Base-by-base conservation (phyloP, 1,139 yeast species). In the Debaryomycetaceae sp. region DNA sequence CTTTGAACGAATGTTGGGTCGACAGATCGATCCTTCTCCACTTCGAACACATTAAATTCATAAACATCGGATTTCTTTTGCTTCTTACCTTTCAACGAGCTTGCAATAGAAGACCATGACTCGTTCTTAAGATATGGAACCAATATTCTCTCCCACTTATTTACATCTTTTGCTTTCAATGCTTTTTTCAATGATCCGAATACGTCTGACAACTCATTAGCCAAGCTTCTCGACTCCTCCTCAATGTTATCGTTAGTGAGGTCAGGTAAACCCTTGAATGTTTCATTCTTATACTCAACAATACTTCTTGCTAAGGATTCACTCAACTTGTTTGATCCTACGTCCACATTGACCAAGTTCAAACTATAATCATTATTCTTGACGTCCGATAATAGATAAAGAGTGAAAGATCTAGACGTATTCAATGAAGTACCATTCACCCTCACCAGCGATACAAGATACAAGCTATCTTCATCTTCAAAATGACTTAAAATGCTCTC, bases 291-390 rank as follows among this genome's bases (percentile, higher is more conserved):
- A 5, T 48, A 47, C 24, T 47, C 50, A 33, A 56, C 53, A 36
- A 82, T 69, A 24, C 87, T 81, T 57, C 81, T 83, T 23, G 95
- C 93, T 40, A 88, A 62, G 31, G 89, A 82, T 54, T 87, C 93
- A 49, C 81, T 76, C 50, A 89, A 71, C 41, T 81, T 81, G 51
- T 91, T 90, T 36, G 78, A 65, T 2, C 95, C 95, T 14, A 83
- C 80, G 50, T 83, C 81, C 33, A 86, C 73, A 42, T 82, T 78
- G 45, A 73, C 63, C 40, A 73, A 64, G 51, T 75, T 72, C 49
- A 78, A 63, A 44, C 69, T 66, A 31, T 75, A 67, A 43, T 68
- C 68, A 43, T 76, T 75, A 49, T 75, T 75, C 51, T 69, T 73
- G 17, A 62, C 55, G 47, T 75, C 74, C 46, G 66, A 64, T 46